phyloP scores from a whole-genome alignment of 139 green algal species.

The Picochlorum sp. region DNA sequence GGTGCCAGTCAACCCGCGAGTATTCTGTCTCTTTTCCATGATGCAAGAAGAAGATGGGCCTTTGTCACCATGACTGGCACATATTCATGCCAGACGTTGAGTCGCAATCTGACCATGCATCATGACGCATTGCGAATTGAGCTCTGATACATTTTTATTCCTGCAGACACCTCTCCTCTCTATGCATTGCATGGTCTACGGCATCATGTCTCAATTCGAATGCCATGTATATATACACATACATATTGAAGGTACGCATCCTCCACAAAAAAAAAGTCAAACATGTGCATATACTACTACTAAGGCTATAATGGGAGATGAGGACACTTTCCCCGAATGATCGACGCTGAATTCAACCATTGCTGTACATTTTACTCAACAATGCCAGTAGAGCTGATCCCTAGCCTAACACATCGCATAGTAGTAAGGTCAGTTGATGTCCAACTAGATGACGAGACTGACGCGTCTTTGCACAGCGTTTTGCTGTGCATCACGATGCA shows the following conservation, averaged over 20 bases:
- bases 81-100: conserved; percentile 11
- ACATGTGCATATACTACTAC: neutral
- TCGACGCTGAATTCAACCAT: conserved; percentile 29
- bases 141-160: conserved; percentile 6
- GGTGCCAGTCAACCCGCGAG: too few relatives aligned
- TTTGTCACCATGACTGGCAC: neutral
- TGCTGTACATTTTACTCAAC: conserved; percentile 32
- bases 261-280: too few relatives aligned
- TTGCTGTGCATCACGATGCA: neutral
- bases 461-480: conserved; percentile 13
- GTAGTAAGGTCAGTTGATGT: conserved; percentile 8
- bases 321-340: conserved; percentile 38
- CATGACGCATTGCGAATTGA: conserved; percentile 14
- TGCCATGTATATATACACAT: too few relatives aligned
- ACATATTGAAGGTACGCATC: too few relatives aligned
- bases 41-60: too few relatives aligned
- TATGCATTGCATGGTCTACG: too few relatives aligned
- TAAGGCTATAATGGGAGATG: conserved; percentile 15
- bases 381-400: conserved; percentile 21
- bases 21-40: too few relatives aligned
- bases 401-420: neutral
- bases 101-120: conserved; percentile 4
- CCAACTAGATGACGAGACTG: conserved; percentile 28
- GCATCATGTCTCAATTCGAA: too few relatives aligned
- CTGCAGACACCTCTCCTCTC: neutral